Evolutionary conservation across 1,139 yeast species (phyloP).

Genomic region (Blastobotrys ciferrii): DNA sequence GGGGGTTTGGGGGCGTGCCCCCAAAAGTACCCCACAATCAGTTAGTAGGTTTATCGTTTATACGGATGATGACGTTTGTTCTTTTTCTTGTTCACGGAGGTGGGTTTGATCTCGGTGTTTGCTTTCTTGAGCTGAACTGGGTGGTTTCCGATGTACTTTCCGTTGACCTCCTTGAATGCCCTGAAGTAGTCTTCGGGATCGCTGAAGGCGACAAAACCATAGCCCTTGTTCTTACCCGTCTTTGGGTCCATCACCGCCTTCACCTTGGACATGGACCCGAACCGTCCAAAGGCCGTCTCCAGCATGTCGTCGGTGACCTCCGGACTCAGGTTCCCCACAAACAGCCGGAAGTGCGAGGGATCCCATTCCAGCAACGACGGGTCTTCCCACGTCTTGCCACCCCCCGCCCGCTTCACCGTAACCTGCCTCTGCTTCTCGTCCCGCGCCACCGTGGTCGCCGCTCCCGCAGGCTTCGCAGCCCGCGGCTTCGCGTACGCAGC

Average conservation of each 20-base stretch:
- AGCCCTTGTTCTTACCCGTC: conserved; percentile 55
- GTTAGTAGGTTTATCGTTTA: not conserved
- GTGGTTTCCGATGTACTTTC: conserved; percentile 70
- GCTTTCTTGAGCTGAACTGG: conserved; percentile 73
- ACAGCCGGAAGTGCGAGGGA: conserved; percentile 65
- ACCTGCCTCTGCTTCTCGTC: conserved; percentile 15
- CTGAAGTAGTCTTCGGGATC: conserved; percentile 59
- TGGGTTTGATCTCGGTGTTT: conserved; percentile 47
- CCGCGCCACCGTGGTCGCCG: not conserved
- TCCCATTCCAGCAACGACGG: conserved; percentile 55
- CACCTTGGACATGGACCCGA: conserved; percentile 51
- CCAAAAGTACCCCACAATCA: no score
- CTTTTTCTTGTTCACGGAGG: conserved; percentile 16
- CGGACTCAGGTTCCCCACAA: conserved; percentile 70
- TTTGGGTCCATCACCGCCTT: conserved; percentile 41
- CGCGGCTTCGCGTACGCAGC: conserved; percentile 22
- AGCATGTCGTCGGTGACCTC: conserved; percentile 63
- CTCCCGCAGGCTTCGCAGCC: not conserved
- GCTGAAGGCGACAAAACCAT: conserved; percentile 66
- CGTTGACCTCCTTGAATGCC: conserved; percentile 75
- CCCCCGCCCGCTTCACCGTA: conserved; percentile 46
- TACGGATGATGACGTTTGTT: conserved; percentile 19
- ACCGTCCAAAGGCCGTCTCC: conserved; percentile 50
- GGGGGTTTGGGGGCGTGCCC: no score
- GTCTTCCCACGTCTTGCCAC: conserved; percentile 52